Percentiles rank a stretch among this genome's conserved stretches.
Conservation (phyloP, 768 basidiomycete species). For the Russula sp. region DNA sequence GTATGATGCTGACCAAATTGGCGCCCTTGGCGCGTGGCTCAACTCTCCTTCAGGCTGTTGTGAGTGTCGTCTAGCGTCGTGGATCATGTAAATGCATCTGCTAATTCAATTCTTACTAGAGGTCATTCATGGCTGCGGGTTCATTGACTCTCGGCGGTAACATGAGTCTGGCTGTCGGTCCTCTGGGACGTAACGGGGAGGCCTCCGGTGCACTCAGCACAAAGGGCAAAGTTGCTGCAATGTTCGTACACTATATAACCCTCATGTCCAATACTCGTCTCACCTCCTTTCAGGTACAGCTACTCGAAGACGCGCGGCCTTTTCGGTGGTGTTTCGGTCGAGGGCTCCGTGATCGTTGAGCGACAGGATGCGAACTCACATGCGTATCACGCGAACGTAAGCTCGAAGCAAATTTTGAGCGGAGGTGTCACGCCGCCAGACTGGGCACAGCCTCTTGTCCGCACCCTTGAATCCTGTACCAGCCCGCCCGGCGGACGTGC, state of each 20-base stretch:
- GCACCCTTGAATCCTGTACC: conserved; percentile 69
- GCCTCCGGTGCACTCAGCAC: conserved; percentile 79
- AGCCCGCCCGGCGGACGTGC: conserved; percentile 61
- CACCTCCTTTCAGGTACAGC: conserved; percentile 58
- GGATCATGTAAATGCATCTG: conserved; percentile 7
- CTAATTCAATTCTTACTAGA: conserved; percentile 38
- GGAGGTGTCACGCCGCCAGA: conserved; percentile 70
- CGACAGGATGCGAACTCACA: conserved; percentile 87
- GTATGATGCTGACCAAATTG: conserved; percentile 18
- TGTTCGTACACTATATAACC: conserved; percentile 48
- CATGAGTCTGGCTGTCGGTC: conserved; percentile 84
- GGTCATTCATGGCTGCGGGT: conserved; percentile 93
- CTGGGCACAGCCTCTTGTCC: conserved; percentile 76
- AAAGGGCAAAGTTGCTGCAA: conserved; percentile 85
- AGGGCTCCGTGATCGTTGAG: conserved; percentile 90
- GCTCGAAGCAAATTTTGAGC: conserved; percentile 74
- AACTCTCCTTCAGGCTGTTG: conserved; percentile 51
- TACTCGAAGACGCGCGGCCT: conserved; percentile 91
- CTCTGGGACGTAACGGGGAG: conserved; percentile 93
- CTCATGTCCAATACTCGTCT: background rate
- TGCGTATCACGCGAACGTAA: conserved; percentile 75
- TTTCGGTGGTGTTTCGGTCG: conserved; percentile 87
- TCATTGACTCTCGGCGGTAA: conserved; percentile 89
- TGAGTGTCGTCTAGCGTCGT: conserved; percentile 40
- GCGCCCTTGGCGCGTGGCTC: background rate